A percentile compares a stretch with the other conserved stretches of the same genome.
phyloP scores from a whole-genome alignment of 2,329 filamentous ascomycete species.

The Fusarium floridanum region DNA sequence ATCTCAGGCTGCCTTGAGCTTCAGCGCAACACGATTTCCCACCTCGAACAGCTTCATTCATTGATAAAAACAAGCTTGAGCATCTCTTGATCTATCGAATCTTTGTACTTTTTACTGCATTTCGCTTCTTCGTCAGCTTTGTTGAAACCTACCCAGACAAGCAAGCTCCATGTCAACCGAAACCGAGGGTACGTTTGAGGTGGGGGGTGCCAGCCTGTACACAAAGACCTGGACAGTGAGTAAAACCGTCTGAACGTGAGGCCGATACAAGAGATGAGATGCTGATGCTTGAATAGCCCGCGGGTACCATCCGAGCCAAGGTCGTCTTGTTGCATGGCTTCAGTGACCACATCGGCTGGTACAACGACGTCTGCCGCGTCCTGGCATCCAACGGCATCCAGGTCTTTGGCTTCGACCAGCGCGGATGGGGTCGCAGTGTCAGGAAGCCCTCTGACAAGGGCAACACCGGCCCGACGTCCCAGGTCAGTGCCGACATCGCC shows the following conservation, averaged over 20 bases:
- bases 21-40: neutral
- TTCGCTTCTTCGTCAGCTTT: neutral
- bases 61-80: neutral
- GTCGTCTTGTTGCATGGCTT: slow-evolving; percentile 90
- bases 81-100: neutral
- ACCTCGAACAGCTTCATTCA: neutral
- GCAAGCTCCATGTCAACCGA: slow-evolving; percentile 53
- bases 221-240: slow-evolving; percentile 71
- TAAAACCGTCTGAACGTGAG: slow-evolving; percentile 22
- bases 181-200: slow-evolving; percentile 64
- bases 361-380: slow-evolving; percentile 78
- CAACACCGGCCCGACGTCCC: slow-evolving; percentile 78
- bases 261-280: neutral
- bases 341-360: slow-evolving; percentile 85
- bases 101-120: neutral
- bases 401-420: slow-evolving; percentile 84
- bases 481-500: slow-evolving; percentile 82
- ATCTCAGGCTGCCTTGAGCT: neutral
- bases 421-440: slow-evolving; percentile 86
- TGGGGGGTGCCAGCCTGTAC: slow-evolving; percentile 62
- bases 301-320: slow-evolving; percentile 72
- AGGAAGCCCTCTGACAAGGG: slow-evolving; percentile 73
- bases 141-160: neutral
- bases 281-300: slow-evolving; percentile 58
- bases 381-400: slow-evolving; percentile 81